phyloP scores from a whole-genome alignment of 2,329 filamentous ascomycete species.

The Cercospora sp. region DNA sequence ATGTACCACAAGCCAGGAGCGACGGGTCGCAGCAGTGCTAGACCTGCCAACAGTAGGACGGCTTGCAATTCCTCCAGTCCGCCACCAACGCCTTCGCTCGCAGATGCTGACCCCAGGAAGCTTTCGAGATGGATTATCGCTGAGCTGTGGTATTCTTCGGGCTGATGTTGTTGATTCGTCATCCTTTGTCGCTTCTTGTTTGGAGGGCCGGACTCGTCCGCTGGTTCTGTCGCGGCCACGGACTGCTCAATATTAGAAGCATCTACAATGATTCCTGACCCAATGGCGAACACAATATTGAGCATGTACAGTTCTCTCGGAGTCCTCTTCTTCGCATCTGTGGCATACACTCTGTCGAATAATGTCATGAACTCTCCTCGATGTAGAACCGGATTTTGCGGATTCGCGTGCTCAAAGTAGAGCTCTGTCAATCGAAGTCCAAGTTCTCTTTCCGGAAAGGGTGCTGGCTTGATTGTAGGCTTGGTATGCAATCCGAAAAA shows the following conservation, averaged over 20 bases:
- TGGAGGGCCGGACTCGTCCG: conserved; percentile 30
- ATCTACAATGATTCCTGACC: conserved; percentile 84
- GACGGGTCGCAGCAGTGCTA: conserved; percentile 86
- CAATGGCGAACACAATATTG: conserved; percentile 97
- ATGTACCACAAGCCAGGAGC: conserved; percentile 97
- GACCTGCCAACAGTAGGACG: conserved; percentile 85
- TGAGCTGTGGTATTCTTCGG: conserved; percentile 94
- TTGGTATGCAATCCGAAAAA: conserved; percentile 96
- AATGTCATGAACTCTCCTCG: conserved; percentile 85
- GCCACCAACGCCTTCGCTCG: conserved; percentile 71
- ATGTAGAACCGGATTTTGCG: conserved; percentile 91
- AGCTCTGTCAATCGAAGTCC: conserved; percentile 72
- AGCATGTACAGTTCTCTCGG: conserved; percentile 87
- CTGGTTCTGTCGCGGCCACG: conserved; percentile 35
- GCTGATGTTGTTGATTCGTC: conserved; percentile 61
- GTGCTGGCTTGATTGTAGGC: conserved; percentile 79
- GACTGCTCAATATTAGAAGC: conserved; percentile 40
- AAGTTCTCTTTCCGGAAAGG: conserved; percentile 76
- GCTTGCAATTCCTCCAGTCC: conserved; percentile 90
- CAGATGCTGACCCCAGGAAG: conserved; percentile 68
- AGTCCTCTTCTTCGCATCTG: conserved; percentile 65
- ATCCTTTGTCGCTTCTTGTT: conserved; percentile 53
- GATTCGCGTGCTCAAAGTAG: conserved; percentile 95
- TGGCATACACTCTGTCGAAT: conserved; percentile 77
- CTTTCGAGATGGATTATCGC: conserved; percentile 89